Percentiles rank a stretch among this genome's conserved stretches.
These are phyloP conservation scores for Cucurbita argyrosperma DNA, from an alignment of 306 rosid species.

Conservation along the genomic window DNA sequence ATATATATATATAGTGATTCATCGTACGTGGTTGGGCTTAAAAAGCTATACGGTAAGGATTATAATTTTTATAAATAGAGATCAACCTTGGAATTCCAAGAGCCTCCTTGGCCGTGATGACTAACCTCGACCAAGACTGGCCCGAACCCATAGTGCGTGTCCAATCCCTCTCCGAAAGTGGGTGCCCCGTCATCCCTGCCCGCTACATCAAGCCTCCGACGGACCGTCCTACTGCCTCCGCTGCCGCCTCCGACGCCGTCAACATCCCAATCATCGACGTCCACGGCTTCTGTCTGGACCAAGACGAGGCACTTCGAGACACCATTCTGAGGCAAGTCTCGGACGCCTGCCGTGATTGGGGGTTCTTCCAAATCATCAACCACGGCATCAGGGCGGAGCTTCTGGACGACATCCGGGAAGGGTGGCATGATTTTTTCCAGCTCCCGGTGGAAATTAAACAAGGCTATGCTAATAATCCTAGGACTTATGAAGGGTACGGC, in stretches of 20 bases:
- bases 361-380: conserved; percentile 55
- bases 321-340: conserved; percentile 22
- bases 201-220: conserved; percentile 52
- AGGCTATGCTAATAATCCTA: conserved; percentile 50
- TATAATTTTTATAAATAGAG: not conserved
- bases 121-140: conserved; percentile 37
- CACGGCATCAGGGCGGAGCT: conserved; percentile 47
- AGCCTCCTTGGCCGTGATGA: conserved; percentile 11
- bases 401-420: conserved; percentile 31
- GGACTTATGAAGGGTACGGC: conserved; percentile 79
- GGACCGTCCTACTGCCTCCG: conserved; percentile 24
- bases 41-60: not conserved
- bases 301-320: not conserved
- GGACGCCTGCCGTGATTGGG: conserved; percentile 60
- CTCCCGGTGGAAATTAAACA: conserved; percentile 55
- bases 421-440: conserved; percentile 55
- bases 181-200: conserved; percentile 29
- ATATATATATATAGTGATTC: not conserved
- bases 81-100: conserved; percentile 9
- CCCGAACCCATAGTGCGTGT: conserved; percentile 81
- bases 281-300: conserved; percentile 5
- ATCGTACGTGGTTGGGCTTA: not conserved
- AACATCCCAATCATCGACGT: conserved; percentile 70
- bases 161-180: conserved; percentile 53
- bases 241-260: not conserved